Conservation (phyloP, 2,329 filamentous ascomycete genomes). For the Diaporthe citri region DNA sequence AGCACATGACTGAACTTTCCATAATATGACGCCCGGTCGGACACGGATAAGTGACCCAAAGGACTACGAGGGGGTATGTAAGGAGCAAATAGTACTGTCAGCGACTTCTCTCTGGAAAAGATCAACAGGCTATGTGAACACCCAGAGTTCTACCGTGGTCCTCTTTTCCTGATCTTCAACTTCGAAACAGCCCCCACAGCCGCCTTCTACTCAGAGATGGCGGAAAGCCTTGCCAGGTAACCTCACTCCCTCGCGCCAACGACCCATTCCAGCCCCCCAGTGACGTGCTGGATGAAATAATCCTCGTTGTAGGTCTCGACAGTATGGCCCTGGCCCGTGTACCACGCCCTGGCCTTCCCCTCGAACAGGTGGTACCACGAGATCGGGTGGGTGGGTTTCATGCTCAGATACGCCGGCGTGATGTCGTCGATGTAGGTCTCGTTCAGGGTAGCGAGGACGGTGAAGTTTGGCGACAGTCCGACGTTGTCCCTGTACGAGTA, state of each 20-base stretch:
- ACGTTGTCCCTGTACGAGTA: constrained; percentile 17
- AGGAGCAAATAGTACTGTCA: background rate
- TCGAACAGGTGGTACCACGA: constrained; percentile 20
- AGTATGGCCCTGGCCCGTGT: constrained; percentile 2
- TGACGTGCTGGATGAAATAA: constrained; percentile 5
- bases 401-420: background rate
- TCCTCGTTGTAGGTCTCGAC: constrained; percentile 1
- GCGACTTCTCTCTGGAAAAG: background rate
- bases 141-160: too few species aligned
- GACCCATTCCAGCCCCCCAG: constrained; percentile 9
- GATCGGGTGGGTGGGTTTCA: constrained; percentile 11
- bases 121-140: background rate
- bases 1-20: background rate
- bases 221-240: background rate
- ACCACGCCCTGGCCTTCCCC: constrained; percentile 17
- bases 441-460: constrained; percentile 8
- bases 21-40: background rate
- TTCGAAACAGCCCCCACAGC: too few species aligned
- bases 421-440: constrained; percentile 23
- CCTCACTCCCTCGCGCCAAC: background rate
- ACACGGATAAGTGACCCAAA: background rate
- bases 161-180: background rate
- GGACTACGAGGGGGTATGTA: background rate
- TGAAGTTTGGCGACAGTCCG: background rate
- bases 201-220: too few species aligned